A percentile compares a stretch with the other conserved stretches of the same genome.
These are phyloP conservation scores for Linum tenue DNA, from an alignment of 345 rosid species.

Conservation along the genomic window DNA sequence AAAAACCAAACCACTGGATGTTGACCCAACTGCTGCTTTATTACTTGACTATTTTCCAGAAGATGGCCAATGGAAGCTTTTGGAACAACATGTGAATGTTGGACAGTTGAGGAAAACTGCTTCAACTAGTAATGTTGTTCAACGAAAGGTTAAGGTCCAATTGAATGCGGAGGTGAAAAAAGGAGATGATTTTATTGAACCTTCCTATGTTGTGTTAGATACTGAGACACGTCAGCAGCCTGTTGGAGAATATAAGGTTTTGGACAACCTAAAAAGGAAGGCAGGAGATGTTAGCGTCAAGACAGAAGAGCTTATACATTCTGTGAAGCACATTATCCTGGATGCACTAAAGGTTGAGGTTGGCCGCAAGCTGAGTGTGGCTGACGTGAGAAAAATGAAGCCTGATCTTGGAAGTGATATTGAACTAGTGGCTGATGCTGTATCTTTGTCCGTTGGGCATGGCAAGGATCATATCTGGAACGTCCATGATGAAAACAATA, in stretches of 20 bases:
- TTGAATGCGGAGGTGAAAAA: constrained; percentile 21
- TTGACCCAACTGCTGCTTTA: constrained; percentile 62
- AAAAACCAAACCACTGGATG: constrained; percentile 43
- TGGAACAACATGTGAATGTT: constrained; percentile 48
- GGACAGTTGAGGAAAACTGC: constrained; percentile 26
- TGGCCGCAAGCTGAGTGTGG: constrained; percentile 49
- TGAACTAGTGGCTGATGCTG: constrained; percentile 56
- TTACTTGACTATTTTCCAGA: constrained; percentile 85
- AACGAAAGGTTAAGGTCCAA: constrained; percentile 16
- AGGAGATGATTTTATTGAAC: constrained; percentile 44
- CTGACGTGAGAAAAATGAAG: constrained; percentile 47
- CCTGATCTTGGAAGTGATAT: constrained; percentile 52
- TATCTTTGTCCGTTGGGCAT: constrained; percentile 42
- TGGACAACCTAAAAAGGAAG: constrained; percentile 20
- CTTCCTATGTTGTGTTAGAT: constrained; percentile 57
- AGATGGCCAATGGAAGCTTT: constrained; percentile 83
- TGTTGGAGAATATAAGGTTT: constrained; percentile 24
- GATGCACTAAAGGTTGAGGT: constrained; percentile 70
- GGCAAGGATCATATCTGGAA: constrained; percentile 27
- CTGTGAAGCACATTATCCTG: constrained; percentile 47
- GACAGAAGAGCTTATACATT: constrained; percentile 39
- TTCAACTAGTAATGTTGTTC: constrained; percentile 20
- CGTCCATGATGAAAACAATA: constrained; percentile 27
- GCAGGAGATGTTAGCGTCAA: constrained; percentile 20
- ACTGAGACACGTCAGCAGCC: constrained; percentile 37